phyloP scores from a whole-genome alignment of 2,329 filamentous ascomycete species.

The Didymella pinodella region DNA sequence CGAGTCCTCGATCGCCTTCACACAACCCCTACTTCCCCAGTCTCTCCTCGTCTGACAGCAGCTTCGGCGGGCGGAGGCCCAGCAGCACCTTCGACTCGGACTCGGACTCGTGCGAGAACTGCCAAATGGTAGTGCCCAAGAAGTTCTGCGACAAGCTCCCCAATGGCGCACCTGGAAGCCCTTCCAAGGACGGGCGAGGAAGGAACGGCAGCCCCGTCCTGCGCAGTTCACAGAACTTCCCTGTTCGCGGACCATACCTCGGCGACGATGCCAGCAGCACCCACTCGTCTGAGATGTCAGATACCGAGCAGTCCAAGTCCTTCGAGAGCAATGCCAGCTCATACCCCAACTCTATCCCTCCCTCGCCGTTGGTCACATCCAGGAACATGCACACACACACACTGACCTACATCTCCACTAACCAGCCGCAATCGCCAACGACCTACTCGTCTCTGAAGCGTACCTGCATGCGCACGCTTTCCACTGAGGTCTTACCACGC shows the following conservation, averaged over 20 bases:
- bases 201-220: slow-evolving; percentile 63
- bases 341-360: slow-evolving; percentile 46
- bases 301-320: slow-evolving; percentile 50
- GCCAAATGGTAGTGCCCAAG: slow-evolving; percentile 63
- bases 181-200: slow-evolving; percentile 58
- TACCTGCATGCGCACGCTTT: slow-evolving; percentile 65
- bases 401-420: slow-evolving; percentile 65
- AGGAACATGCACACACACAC: slow-evolving; percentile 60
- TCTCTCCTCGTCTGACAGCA: slow-evolving; percentile 41
- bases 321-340: slow-evolving; percentile 45
- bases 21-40: slow-evolving; percentile 61
- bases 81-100: slow-evolving; percentile 55
- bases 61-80: slow-evolving; percentile 42
- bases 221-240: slow-evolving; percentile 62
- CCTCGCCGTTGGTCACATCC: slow-evolving; percentile 55
- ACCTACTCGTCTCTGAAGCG: slow-evolving; percentile 64
- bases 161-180: slow-evolving; percentile 61
- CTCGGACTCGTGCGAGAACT: slow-evolving; percentile 65
- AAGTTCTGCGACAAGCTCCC: slow-evolving; percentile 63
- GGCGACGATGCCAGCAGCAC: slow-evolving; percentile 45
- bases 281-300: slow-evolving; percentile 48
- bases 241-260: slow-evolving; percentile 55
- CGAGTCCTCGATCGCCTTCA: slow-evolving; percentile 50
- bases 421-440: slow-evolving; percentile 61
- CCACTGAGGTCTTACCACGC: slow-evolving; percentile 63